Evolutionary conservation across 225 moss, liverwort and hornwort genomes (phyloP), one percentile per base, ranked within the genome.

Genomic region (Thuidium tamariscinum): DNA sequence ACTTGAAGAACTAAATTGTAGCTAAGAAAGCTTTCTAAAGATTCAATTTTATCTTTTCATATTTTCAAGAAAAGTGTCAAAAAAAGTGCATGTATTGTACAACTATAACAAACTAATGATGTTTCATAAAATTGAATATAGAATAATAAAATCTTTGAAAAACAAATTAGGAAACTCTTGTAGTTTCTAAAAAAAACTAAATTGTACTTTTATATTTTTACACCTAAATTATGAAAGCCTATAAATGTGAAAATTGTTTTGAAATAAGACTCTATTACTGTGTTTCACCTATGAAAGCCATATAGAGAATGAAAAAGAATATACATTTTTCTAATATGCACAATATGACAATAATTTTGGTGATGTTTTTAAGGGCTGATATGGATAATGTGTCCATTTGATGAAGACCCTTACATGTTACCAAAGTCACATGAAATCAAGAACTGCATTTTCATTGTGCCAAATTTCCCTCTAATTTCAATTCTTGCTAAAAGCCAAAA

Each of bases 291-390:
- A 37, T 3, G 7, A 67, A 67, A 5, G 11, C 8, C 25, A 68
- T 7, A 39, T 7, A 39, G 39, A 68, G 12, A 25, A 8, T 39
- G 39, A 39, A 39, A 13, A 68, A 68, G 13, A 67, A 67, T 67
- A 37, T 39, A 22, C 22, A 37, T 27, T 25, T 25, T 36, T 10
- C 20, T 36, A 36, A 65, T 5, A 10, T 39, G 1, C 23, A n/a
- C n/a, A n/a, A n/a, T n/a, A n/a, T n/a, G n/a, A 68, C 0, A 25
- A 23, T 1, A 25, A 14, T 25, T 67, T 4, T 21, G 2, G 0
- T 68, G 13, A 2, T 15, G 3, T 69, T 69, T 8, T 69, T 14
- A 69, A 41, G 25, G 9, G 5, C 2, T 1, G 0, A 70, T 2
- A 42, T 14, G 8, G 15, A 8, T 70, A 16, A 42, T 41, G 11